Evolutionary conservation across 306 rosid species (phyloP).

Genomic region (Sesbania bispinosa): DNA sequence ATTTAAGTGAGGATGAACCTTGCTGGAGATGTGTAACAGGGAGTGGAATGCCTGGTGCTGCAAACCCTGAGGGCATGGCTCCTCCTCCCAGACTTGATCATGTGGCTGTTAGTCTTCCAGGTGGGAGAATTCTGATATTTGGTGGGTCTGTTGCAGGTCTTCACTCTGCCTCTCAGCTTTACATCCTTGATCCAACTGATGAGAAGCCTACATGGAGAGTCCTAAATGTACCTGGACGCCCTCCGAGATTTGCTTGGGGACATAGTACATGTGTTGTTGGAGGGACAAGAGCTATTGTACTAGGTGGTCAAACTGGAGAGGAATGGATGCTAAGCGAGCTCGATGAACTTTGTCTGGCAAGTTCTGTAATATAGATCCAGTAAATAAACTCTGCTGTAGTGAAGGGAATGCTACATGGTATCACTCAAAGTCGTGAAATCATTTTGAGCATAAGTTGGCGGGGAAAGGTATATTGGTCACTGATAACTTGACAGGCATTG

Average conservation of each 20-base stretch:
- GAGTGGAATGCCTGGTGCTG: constrained; percentile 97
- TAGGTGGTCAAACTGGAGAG: constrained; percentile 99
- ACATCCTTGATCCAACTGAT: constrained; percentile 88
- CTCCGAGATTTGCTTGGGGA: constrained; percentile 99
- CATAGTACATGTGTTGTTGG: constrained; percentile 99
- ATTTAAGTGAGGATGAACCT: constrained; percentile 93
- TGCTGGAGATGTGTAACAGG: constrained; percentile 98
- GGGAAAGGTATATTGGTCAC: constrained; percentile 46
- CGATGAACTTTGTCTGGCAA: constrained; percentile 93
- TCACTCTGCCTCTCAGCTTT: constrained; percentile 98
- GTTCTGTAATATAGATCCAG: constrained; percentile 53
- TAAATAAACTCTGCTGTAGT: constrained; percentile 29
- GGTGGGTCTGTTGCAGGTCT: constrained; percentile 99
- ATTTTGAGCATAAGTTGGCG: constrained; percentile 33
- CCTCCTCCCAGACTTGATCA: constrained; percentile 99
- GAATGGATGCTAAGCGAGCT: constrained; percentile 98
- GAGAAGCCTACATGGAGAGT: constrained; percentile 99
- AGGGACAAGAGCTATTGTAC: constrained; percentile 94
- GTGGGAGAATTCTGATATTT: constrained; percentile 94
- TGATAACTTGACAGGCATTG: constrained; percentile 36
- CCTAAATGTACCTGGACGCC: constrained; percentile 88
- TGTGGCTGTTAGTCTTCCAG: constrained; percentile 95
- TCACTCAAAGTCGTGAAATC: constrained; percentile 38
- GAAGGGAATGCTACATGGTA: constrained; percentile 32
- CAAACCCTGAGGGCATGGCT: constrained; percentile 94